These are phyloP conservation scores for Ilyonectria robusta DNA, from an alignment of 2,329 filamentous ascomycete genomes.

Conservation along the genomic window DNA sequence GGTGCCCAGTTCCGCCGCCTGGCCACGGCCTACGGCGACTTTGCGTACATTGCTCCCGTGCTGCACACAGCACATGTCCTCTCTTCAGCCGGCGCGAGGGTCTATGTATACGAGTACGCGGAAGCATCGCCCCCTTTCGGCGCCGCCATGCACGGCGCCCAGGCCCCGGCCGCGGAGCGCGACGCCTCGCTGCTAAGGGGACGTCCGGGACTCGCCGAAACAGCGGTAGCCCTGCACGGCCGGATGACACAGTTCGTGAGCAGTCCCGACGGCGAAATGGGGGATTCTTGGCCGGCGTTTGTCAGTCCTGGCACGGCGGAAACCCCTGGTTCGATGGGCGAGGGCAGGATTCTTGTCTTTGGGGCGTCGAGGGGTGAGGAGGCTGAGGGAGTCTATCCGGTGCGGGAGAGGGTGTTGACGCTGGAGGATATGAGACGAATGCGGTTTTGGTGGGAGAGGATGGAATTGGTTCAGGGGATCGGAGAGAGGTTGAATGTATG, in stretches of 20 bases:
- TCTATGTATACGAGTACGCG: constrained; percentile 74
- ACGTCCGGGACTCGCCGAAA: constrained; percentile 55
- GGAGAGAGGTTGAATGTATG: constrained; percentile 20
- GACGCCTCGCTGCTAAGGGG: constrained; percentile 54
- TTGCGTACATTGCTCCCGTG: constrained; percentile 75
- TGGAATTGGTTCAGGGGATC: constrained; percentile 51
- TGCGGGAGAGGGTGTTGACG: constrained; percentile 59
- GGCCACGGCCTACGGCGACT: constrained; percentile 74
- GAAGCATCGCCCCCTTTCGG: constrained; percentile 56
- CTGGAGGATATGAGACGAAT: constrained; percentile 64
- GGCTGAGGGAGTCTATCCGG: constrained; percentile 60
- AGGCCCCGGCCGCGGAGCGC: constrained; percentile 60
- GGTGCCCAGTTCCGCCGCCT: constrained; percentile 71
- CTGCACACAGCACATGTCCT: constrained; percentile 68
- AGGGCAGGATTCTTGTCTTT: constrained; percentile 66
- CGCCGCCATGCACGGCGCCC: constrained; percentile 64
- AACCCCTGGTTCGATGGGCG: constrained; percentile 23
- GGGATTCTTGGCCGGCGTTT: constrained; percentile 59
- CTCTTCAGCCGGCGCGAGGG: constrained; percentile 48
- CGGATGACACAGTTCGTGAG: constrained; percentile 56
- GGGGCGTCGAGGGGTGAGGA: constrained; percentile 72
- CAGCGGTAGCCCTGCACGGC: constrained; percentile 59
- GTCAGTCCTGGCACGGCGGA: constrained; percentile 54
- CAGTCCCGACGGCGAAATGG: constrained; percentile 48
- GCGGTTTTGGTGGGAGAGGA: constrained; percentile 73